These are phyloP conservation scores for Neoascochyta sp. DNA, from an alignment of 2,329 filamentous ascomycete species.

Conservation along the genomic window DNA sequence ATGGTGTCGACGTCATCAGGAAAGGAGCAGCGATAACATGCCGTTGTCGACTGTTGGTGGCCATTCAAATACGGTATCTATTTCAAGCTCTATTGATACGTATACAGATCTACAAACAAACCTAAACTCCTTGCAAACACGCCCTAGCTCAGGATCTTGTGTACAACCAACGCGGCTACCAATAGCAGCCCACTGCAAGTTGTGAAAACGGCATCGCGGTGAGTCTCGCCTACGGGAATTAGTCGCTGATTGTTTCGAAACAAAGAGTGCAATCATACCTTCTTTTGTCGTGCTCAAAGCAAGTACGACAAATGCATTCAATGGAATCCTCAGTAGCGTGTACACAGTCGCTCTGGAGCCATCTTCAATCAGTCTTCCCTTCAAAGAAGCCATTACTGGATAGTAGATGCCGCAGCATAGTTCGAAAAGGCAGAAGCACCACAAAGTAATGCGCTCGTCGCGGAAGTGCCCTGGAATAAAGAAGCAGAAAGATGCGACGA, in stretches of 20 bases:
- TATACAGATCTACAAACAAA: no score
- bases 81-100: no score
- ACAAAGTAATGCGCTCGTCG: conserved; percentile 50
- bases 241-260: conserved; percentile 5
- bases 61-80: no score
- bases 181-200: conserved; percentile 28
- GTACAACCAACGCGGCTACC: conserved; percentile 25
- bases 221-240: conserved; percentile 22
- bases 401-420: conserved; percentile 57
- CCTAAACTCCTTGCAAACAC: no score
- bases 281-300: conserved; percentile 32
- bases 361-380: conserved; percentile 55
- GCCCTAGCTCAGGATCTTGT: conserved; percentile 22
- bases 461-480: conserved; percentile 40
- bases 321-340: conserved; percentile 54
- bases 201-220: conserved; percentile 31
- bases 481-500: conserved; percentile 28
- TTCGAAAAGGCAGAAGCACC: conserved; percentile 57
- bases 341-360: conserved; percentile 54
- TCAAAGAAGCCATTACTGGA: conserved; percentile 54
- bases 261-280: conserved; percentile 14
- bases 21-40: no score
- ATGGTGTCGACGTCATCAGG: no score
- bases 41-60: no score
- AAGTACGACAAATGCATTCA: conserved; percentile 47